Conservation (phyloP, 306 rosid genomes). For the Geum urbanum region DNA sequence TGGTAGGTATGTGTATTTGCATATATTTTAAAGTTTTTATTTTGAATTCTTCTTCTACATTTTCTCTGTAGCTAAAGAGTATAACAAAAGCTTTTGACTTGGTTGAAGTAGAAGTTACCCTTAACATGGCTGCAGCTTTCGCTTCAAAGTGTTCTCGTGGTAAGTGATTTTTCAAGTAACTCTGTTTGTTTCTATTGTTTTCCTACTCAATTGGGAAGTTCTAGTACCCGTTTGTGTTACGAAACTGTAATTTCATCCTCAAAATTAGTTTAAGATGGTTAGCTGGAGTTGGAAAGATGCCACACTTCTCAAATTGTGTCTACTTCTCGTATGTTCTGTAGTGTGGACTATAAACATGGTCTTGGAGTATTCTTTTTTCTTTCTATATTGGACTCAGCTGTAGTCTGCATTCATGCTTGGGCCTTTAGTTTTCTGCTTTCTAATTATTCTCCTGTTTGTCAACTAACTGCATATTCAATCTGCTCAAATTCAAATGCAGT, state of each 20-base stretch:
- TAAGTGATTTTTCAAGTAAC: slow-evolving; percentile 15
- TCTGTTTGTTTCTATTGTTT: not conserved
- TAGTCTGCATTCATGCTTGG: not conserved
- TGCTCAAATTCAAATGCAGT: slow-evolving; percentile 28
- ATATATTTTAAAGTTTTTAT: not conserved
- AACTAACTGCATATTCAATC: slow-evolving; percentile 7
- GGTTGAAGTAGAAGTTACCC: slow-evolving; percentile 5
- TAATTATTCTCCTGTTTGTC: not conserved
- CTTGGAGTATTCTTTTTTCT: not conserved
- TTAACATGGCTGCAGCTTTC: slow-evolving; percentile 31
- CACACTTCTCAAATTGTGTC: not conserved
- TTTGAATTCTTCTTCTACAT: not conserved
- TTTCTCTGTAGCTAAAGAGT: not conserved
- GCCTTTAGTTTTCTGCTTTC: not conserved
- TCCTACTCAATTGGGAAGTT: not conserved
- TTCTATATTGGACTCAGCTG: not conserved
- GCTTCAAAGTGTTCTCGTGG: slow-evolving; percentile 33
- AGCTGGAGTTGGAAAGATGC: not conserved
- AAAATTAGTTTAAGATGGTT: not conserved
- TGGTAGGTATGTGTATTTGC: not conserved
- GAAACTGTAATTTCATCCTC: not conserved
- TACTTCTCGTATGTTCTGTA: not conserved
- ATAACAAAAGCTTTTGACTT: not conserved
- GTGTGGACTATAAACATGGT: not conserved
- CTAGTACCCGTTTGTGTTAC: not conserved